Conservation (phyloP, 257 asterid genomes). For the Salvia rosmarinus region DNA sequence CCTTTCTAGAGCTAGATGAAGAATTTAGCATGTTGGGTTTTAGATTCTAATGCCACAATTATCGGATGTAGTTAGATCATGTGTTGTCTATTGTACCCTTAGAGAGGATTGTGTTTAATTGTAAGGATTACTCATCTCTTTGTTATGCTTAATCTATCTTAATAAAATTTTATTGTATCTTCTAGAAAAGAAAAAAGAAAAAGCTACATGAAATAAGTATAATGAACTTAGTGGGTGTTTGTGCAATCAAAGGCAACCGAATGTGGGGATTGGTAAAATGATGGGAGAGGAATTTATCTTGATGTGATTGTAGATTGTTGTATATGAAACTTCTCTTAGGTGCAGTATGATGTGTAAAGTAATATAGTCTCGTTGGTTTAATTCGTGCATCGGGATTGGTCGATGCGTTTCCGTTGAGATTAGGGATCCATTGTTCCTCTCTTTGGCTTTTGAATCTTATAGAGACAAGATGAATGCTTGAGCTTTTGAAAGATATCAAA, state of each 20-base stretch:
- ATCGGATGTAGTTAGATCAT: background rate
- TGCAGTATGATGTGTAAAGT: background rate
- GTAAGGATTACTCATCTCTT: background rate
- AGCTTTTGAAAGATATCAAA: background rate
- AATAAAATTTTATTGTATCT: background rate
- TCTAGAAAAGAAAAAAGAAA: background rate
- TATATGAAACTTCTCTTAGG: background rate
- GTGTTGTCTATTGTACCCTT: background rate
- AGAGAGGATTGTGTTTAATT: background rate
- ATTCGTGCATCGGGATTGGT: constrained; percentile 19
- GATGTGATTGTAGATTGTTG: background rate
- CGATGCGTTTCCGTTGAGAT: background rate
- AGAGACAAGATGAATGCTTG: background rate
- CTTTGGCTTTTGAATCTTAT: background rate
- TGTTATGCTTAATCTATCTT: background rate
- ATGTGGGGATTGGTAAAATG: background rate
- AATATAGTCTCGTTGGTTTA: background rate
- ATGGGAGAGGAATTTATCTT: constrained; percentile 6
- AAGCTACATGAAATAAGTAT: background rate
- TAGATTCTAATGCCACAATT: background rate
- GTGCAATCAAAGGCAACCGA: background rate
- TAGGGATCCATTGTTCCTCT: background rate
- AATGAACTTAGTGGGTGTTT: background rate
- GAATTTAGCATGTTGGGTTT: constrained; percentile 9
- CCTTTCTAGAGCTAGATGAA: background rate